A percentile compares a stretch with the other conserved stretches of the same genome.
Conservation (phyloP, 1,284 basidiomycete genomes). For the Gymnopus androsaceus region DNA sequence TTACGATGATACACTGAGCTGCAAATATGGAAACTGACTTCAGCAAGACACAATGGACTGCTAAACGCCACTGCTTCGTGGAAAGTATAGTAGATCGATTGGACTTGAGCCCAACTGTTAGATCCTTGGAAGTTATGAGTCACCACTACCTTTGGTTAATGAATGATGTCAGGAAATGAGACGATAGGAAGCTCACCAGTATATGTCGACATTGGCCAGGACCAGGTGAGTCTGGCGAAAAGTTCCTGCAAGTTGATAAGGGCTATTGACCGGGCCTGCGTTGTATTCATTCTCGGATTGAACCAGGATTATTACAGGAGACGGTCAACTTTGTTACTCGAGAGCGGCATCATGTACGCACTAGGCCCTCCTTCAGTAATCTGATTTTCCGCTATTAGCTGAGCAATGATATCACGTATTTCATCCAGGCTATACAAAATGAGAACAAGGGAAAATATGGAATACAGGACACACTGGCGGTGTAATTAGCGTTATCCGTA, state of each 20-base stretch:
- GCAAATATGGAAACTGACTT: constrained; percentile 31
- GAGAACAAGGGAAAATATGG: constrained; percentile 32
- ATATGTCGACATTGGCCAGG: constrained; percentile 48
- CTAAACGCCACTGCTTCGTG: constrained; percentile 45
- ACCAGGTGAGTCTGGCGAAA: constrained; percentile 46
- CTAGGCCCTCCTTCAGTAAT: constrained; percentile 54
- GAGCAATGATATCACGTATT: constrained; percentile 52
- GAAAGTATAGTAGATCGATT: constrained; percentile 46
- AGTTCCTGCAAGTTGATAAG: constrained; percentile 39
- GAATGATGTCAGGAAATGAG: neutral
- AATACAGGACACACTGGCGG: constrained; percentile 40
- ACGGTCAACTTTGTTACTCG: neutral
- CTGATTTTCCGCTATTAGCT: constrained; percentile 53
- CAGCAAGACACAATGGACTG: constrained; percentile 51
- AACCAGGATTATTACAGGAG: constrained; percentile 48
- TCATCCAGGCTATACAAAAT: constrained; percentile 45
- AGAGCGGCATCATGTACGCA: constrained; percentile 20
- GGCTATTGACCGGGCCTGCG: constrained; percentile 38
- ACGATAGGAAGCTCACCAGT: constrained; percentile 35
- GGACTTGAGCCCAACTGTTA: constrained; percentile 47
- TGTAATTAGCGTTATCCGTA: constrained; percentile 50
- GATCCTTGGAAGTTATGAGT: constrained; percentile 52
- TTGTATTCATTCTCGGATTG: constrained; percentile 63
- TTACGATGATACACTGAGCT: neutral
- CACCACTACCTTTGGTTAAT: constrained; percentile 35